Conservation (phyloP, 495 filamentous ascomycete genomes). For the Staphylotrichum longicolle region DNA sequence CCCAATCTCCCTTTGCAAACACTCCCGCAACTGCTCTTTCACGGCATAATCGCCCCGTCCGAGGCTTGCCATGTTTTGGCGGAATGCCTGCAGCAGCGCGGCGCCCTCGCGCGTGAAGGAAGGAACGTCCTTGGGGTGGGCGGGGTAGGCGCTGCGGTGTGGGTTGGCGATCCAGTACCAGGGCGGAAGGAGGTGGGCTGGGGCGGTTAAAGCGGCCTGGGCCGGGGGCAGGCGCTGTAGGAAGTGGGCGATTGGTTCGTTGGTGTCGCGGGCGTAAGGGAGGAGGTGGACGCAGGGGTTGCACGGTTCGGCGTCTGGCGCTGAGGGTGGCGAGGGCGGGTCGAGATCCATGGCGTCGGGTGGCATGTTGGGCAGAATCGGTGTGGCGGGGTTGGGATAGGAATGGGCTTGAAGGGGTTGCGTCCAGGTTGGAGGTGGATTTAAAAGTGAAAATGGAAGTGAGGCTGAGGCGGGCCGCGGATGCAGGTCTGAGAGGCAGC, state of each 20-base stretch:
- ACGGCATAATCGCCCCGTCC: background rate
- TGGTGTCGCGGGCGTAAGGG: slow-evolving; percentile 3
- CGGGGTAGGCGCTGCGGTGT: background rate
- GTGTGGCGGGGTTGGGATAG: no score
- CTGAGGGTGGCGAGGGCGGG: no score
- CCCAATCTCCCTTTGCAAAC: background rate
- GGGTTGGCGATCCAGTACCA: slow-evolving; percentile 18
- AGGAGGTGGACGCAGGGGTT: background rate
- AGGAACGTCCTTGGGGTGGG: background rate
- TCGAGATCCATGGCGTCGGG: background rate
- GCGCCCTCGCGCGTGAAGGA: background rate
- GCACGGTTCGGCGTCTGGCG: background rate
- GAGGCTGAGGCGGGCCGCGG: no score
- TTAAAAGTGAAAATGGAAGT: no score
- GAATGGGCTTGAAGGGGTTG: no score
- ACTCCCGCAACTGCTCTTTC: background rate
- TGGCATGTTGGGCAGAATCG: background rate
- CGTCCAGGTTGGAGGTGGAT: no score
- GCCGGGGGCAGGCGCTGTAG: background rate
- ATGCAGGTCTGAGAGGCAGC: no score
- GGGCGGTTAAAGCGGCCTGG: background rate
- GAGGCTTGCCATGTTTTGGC: background rate
- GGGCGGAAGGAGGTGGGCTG: background rate
- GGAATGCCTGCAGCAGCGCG: background rate
- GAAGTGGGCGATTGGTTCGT: background rate